Base-by-base conservation (phyloP, 208 protist species). In the Trypanosoma caninum region DNA sequence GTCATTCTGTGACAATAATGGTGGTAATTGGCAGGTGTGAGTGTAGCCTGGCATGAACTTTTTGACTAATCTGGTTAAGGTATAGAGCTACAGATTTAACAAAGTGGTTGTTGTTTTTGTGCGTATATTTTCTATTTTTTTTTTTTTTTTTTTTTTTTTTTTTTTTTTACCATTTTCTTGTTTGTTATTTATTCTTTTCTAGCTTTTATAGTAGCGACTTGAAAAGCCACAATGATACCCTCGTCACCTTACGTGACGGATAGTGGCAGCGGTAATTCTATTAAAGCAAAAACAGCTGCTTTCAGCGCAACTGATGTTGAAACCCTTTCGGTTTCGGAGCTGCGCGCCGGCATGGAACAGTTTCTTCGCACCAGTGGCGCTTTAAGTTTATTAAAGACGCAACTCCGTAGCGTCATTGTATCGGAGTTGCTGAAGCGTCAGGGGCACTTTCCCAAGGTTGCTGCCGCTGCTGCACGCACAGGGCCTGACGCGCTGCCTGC, bases 321-420 rank as follows among this genome's bases (percentile, higher is more conserved):
- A 23, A 59, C 56, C 20, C 42, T 84, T 1, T 75, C 59, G 13
- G 75, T 82, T 0, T 68, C 76, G 10, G 88, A 94, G 62, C 71
- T 94, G 27, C 84, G 84, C 34, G 67, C 82, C 0, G 82, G 75
- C 1, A 85, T 94, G 65, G 78, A 91, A 67, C 77, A 90, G 23
- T 80, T 89, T 57, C 75, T 94, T 18, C 65, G 76, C 22, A 66
- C 71, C 16, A 92, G 75, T 62, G 88, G 88, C 22, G 69, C 78
- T 3, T 68, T 94, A 40, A 65, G 77, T n/a, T 57, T 69, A n/a
- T 74, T 94, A 20, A 94, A 94, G 64, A 91, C 84, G 13, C 84
- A 94, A 46, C 76, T 94, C 23, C 84, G 88, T 23, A 80, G 80
- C 25, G 87, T 89, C 44, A 75, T 94, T 57, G 54, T 91, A 11